Evolutionary conservation across 2,329 filamentous ascomycete genomes (phyloP), one percentile per base, ranked within the genome.

Genomic region (Cercospora berteroae): DNA sequence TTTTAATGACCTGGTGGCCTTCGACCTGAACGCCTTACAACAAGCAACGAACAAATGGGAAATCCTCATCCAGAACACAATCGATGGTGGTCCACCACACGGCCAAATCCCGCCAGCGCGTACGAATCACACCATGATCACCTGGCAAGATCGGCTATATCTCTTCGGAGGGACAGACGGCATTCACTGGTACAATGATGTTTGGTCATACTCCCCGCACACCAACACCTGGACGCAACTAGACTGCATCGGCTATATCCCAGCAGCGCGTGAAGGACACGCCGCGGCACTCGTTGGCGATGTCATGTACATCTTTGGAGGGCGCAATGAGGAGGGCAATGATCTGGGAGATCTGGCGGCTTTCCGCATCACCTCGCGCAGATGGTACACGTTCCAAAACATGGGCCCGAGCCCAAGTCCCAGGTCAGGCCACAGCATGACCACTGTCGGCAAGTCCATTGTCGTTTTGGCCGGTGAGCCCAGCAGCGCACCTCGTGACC

Each of bases 301-400:
- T 77, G 95, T 97, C 67, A 99, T 99, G 96, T 99, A 99, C 81
- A 89, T 99, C 69, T 99, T 99, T 79, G 96, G 96, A 73, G 95
- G 95, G 55, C 90, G 95, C 67, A 97, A 93, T 0, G 93, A 97
- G 76, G 94, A 98, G 73, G 95, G 95, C 1, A 88, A 89, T 29
- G 95, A 99, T 77, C 83, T 99, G 4, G 95, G 94, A 36, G 95
- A 99, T 79, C 84, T 99, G 52, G 94, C 95, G 2, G 95, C 95
- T 9, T 92, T 92, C 79, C 85, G 89, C 60, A 92, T 92, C 73
- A 88, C 90, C 0, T 93, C 93, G 10, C 89, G 92, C 71, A 88
- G 95, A 67, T 99, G 95, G 95, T 99, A 98, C 79, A 99, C 95
- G 39, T 99, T 99, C 80, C 95, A 99, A 77, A 99, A 99, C 77